Evolutionary conservation across 768 basidiomycete species (phyloP).

Genomic region (Tulasnella sp.): DNA sequence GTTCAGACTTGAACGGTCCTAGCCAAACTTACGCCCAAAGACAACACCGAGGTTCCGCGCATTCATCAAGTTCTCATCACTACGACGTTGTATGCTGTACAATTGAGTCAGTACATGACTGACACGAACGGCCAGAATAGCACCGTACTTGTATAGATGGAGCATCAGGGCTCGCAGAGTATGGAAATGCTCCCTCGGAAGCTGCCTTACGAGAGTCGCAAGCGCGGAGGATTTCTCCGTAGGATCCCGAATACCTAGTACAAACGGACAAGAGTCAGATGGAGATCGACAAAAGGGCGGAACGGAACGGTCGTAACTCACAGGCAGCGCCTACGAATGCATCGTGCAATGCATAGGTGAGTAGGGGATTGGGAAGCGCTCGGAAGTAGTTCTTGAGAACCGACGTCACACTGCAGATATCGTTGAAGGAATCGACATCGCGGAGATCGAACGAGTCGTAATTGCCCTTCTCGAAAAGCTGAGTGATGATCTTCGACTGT

Average conservation of each 20-base stretch:
- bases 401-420: conserved; percentile 92
- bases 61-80: conserved; percentile 80
- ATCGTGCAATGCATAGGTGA: conserved; percentile 86
- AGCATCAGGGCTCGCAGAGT: conserved; percentile 74
- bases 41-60: conserved; percentile 93
- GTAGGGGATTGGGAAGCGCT: conserved; percentile 75
- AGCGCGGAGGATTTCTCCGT: conserved; percentile 47
- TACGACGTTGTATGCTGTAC: conserved; percentile 48
- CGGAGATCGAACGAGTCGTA: conserved; percentile 79
- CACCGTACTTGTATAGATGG: conserved; percentile 69
- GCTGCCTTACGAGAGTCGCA: conserved; percentile 54
- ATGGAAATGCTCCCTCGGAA: conserved; percentile 81
- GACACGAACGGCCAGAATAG: background rate
- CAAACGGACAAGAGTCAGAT: background rate
- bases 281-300: background rate
- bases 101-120: background rate
- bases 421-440: conserved; percentile 86
- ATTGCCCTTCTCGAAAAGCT: conserved; percentile 88
- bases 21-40: conserved; percentile 75
- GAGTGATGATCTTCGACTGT: conserved; percentile 86
- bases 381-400: conserved; percentile 97
- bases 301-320: conserved; percentile 20
- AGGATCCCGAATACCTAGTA: conserved; percentile 43
- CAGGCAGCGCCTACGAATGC: conserved; percentile 71
- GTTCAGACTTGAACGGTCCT: background rate